These are phyloP conservation scores for Malus hybrid DNA, from an alignment of 331 rosid genomes.

Conservation along the genomic window DNA sequence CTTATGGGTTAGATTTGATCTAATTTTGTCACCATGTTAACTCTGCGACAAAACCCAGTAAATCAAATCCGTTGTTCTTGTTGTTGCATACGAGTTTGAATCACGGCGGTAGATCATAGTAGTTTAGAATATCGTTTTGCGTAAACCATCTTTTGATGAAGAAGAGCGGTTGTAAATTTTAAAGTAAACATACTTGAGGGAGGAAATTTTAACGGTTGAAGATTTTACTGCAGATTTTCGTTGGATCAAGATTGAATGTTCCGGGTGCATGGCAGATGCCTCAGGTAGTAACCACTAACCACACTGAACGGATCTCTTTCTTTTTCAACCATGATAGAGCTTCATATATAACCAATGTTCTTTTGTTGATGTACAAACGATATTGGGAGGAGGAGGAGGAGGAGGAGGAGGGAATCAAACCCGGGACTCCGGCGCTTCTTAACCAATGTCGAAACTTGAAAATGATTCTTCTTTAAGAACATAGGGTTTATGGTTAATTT, in stretches of 20 bases:
- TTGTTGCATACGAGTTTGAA: background rate
- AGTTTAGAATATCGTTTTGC: too few species aligned
- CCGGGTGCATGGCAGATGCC: constrained; percentile 99
- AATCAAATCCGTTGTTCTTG: background rate
- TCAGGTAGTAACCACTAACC: constrained; percentile 48
- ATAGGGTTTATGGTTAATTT: background rate
- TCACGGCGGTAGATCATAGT: background rate
- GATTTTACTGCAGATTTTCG: constrained; percentile 58
- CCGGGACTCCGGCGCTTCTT: background rate
- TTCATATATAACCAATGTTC: too few species aligned
- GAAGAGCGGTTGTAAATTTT: too few species aligned
- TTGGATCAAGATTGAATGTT: constrained; percentile 90
- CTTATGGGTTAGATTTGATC: background rate
- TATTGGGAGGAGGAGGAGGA: too few species aligned
- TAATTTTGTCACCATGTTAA: background rate
- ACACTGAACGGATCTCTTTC: too few species aligned
- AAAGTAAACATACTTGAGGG: background rate
- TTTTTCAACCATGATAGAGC: too few species aligned
- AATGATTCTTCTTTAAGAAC: background rate
- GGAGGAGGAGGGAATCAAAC: too few species aligned
- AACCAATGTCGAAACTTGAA: background rate
- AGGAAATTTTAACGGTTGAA: background rate
- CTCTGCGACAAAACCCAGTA: background rate
- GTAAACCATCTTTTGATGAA: too few species aligned
- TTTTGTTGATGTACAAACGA: too few species aligned